Evolutionary conservation across 768 basidiomycete genomes (phyloP), one percentile per base, ranked within the genome.

Genomic region (Tephrocybe sp.): DNA sequence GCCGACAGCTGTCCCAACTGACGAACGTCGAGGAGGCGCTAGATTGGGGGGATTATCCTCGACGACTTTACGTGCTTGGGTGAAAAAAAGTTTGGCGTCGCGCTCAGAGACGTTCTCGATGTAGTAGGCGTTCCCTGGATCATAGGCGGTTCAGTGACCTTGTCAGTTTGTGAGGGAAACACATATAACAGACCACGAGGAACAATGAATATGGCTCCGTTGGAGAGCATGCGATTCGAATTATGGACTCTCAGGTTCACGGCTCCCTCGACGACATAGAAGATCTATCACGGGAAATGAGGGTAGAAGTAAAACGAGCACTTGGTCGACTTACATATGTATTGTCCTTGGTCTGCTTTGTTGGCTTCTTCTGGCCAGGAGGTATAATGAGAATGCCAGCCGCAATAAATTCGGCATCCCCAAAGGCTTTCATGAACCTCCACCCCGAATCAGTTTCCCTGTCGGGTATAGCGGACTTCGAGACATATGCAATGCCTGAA

Each of bases 341-440:
- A 58, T 98, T 99, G 62, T 98, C 97, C 65, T 91, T 95, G 1
- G 93, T 84, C 20, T 80, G 79, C 65, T 98, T 98, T 50, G 83
- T 85, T 10, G 90, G 90, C 68, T 99, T 99, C 51, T 80, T 74
- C 15, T 79, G 79, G 3, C 78, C 75, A 0, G 86, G 81, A 0
- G 94, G 94, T 41, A 98, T 90, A 45, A 81, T 73, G 37, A 99
- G 77, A 55, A 94, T 81, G 1, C 97, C 97, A 24, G 92, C 88
- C 1, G 96, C 97, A 54, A 98, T 84, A 64, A 93, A 98, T 40
- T 89, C 84, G 33, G 84, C 88, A 56, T 99, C 97, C 18, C 88
- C 86, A 61, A 98, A 97, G 26, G 98, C 81, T 71, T 93, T 96
- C 66, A 96, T 86, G 67, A 92, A 98, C 24, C 73, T 75, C 85